Evolutionary conservation across 2,329 filamentous ascomycete genomes (phyloP), one percentile per base, ranked within the genome.

Genomic region (Dactylellina sp.): DNA sequence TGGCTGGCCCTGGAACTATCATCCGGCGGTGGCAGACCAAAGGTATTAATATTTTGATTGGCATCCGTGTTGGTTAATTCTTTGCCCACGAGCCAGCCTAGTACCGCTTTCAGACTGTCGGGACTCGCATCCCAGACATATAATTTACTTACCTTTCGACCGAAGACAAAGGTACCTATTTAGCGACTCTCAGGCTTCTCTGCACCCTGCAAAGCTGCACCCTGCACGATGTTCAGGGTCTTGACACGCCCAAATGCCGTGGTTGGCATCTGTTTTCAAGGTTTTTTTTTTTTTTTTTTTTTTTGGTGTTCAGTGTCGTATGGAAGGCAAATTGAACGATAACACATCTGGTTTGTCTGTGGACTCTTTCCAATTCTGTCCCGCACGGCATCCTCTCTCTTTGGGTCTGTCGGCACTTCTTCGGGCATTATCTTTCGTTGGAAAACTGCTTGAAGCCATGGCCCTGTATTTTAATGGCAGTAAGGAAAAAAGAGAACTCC

Each of bases 311-410:
- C 6, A 35, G 32, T 6, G 32, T n/a, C n/a, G n/a, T n/a, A n/a
- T n/a, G n/a, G 37, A 40, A 40, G 28, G 28, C 42, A 20, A 18
- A 46, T 46, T 20, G 9, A 5, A 16, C 18, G 49, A 7, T 16
- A 7, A n/a, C 20, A 7, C 16, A 40, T 25, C 56, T 20, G 59
- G 59, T 64, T 64, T 64, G 60, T 55, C 49, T n/a, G 18, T 12
- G 25, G 35, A 6, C 28, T 25, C 24, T 55, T 64, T 55, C 60
- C 47, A 24, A 35, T 64, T 55, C 49, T 44, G 53, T 57, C 6
- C 37, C 5, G 28, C 28, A 32, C 28, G n/a, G n/a, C n/a, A n/a
- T n/a, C n/a, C n/a, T n/a, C n/a, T n/a, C n/a, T n/a, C n/a, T n/a
- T 32, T 32, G 28, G 5, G 9, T 9, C 28, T 32, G n/a, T 32